These are phyloP conservation scores for Xylariaceae sp. DNA, from an alignment of 2,329 filamentous ascomycete genomes.

Conservation along the genomic window DNA sequence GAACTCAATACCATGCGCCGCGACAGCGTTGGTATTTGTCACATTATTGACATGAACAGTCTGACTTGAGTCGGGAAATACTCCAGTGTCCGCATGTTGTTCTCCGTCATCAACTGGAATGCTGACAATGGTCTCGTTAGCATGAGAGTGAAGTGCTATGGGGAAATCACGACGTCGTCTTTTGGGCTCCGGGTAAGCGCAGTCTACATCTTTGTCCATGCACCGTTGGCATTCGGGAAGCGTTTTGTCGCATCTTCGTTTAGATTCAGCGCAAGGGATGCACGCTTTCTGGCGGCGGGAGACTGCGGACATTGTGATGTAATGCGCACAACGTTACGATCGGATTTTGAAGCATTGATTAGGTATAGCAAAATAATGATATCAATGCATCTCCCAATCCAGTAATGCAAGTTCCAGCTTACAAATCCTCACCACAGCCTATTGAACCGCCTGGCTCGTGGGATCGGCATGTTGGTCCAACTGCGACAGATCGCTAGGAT, in stretches of 20 bases:
- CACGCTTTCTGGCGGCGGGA: conserved; percentile 11
- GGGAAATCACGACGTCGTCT: background rate
- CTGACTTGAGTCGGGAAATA: background rate
- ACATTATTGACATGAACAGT: background rate
- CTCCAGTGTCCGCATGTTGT: background rate
- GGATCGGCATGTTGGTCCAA: too few species aligned
- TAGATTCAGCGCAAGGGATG: conserved; percentile 11
- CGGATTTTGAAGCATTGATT: background rate
- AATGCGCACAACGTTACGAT: too few species aligned
- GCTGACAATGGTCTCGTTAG: background rate
- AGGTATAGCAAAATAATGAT: too few species aligned
- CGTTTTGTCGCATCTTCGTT: conserved; percentile 11
- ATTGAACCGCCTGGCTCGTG: too few species aligned
- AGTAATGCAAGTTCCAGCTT: too few species aligned
- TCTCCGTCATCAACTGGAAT: background rate
- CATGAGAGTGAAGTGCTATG: background rate
- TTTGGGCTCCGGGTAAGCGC: conserved; percentile 8
- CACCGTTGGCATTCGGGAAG: conserved; percentile 10
- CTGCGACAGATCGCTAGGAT: too few species aligned
- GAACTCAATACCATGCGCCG: background rate
- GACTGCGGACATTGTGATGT: conserved; percentile 6
- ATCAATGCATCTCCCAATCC: too few species aligned
- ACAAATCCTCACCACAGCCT: too few species aligned
- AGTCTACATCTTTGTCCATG: conserved; percentile 9
- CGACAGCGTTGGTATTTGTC: background rate